Conservation (phyloP, 108 stramenopile genomes). For the Discostella pseudostelligera region DNA sequence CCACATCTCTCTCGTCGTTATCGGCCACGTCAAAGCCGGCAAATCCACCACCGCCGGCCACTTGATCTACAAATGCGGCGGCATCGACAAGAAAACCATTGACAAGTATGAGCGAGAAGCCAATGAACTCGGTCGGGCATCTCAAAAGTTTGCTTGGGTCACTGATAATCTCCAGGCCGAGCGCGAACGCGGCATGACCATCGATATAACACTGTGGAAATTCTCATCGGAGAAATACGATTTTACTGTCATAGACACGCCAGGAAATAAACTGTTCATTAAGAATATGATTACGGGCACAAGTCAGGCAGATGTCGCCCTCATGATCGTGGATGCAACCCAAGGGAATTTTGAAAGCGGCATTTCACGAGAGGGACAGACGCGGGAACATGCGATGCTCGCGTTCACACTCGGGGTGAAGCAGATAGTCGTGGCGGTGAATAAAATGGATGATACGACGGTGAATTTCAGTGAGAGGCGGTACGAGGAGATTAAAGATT, state of each 20-base stretch:
- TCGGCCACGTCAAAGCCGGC: constrained; percentile 93
- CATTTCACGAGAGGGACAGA: constrained; percentile 92
- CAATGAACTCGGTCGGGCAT: constrained; percentile 76
- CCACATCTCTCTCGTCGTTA: constrained; percentile 73
- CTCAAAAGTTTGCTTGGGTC: constrained; percentile 89
- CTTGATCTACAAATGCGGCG: constrained; percentile 78
- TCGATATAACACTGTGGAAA: constrained; percentile 97
- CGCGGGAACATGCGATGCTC: constrained; percentile 93
- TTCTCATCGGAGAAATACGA: constrained; percentile 87
- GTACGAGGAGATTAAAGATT: constrained; percentile 83
- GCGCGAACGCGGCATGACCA: constrained; percentile 98
- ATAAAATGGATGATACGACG: constrained; percentile 96
- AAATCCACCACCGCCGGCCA: constrained; percentile 93
- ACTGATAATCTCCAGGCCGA: constrained; percentile 98
- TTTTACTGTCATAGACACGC: constrained; percentile 96
- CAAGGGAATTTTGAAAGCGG: constrained; percentile 93
- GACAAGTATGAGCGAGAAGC: constrained; percentile 93
- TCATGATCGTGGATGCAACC: constrained; percentile 89
- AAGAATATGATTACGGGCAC: constrained; percentile 99
- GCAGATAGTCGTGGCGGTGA: constrained; percentile 94
- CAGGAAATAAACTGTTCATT: constrained; percentile 94
- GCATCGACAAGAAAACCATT: constrained; percentile 88
- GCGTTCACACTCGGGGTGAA: constrained; percentile 95
- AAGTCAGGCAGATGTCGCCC: constrained; percentile 94
- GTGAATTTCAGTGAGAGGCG: constrained; percentile 84